Evolutionary conservation across 805 yeast genomes (phyloP).

Genomic region (Barnettozyma vustinii): DNA sequence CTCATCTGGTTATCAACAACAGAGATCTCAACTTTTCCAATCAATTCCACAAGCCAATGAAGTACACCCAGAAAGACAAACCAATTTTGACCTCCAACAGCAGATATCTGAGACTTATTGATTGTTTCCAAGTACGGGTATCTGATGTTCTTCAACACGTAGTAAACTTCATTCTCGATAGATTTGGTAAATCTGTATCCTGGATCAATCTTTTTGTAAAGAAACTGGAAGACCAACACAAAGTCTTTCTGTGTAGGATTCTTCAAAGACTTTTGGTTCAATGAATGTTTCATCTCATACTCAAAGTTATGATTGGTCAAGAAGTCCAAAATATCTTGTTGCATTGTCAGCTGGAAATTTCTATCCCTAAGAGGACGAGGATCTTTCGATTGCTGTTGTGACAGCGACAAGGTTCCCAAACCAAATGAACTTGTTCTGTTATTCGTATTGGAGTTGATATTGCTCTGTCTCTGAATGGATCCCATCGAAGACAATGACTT

Average conservation of each 20-base stretch:
- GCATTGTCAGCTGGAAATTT: constrained; percentile 58
- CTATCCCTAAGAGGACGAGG: constrained; percentile 77
- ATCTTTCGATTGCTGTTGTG: constrained; percentile 39
- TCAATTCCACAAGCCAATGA: constrained; percentile 71
- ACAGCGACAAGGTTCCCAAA: constrained; percentile 15
- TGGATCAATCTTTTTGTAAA: constrained; percentile 75
- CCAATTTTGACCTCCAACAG: constrained; percentile 91
- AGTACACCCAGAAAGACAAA: constrained; percentile 75
- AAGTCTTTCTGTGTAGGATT: constrained; percentile 89
- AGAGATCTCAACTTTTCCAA: constrained; percentile 33
- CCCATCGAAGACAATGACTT: constrained; percentile 17
- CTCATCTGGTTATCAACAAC: constrained; percentile 24
- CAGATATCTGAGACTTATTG: constrained; percentile 79
- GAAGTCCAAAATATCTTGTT: constrained; percentile 63
- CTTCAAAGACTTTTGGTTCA: constrained; percentile 57
- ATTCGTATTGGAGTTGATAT: constrained; percentile 5
- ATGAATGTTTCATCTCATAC: constrained; percentile 63
- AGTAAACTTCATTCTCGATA: constrained; percentile 71
- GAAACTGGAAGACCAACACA: constrained; percentile 69
- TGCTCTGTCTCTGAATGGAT: constrained; percentile 10
- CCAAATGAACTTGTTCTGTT: constrained; percentile 24
- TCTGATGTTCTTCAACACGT: constrained; percentile 54
- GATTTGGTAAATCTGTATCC: constrained; percentile 63
- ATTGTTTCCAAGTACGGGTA: constrained; percentile 81
- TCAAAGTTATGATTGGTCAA: constrained; percentile 63